Evolutionary conservation across 371 early-diverging fungal species (phyloP), one percentile per base, ranked within the genome.

Genomic region (Coemansia sp.): DNA sequence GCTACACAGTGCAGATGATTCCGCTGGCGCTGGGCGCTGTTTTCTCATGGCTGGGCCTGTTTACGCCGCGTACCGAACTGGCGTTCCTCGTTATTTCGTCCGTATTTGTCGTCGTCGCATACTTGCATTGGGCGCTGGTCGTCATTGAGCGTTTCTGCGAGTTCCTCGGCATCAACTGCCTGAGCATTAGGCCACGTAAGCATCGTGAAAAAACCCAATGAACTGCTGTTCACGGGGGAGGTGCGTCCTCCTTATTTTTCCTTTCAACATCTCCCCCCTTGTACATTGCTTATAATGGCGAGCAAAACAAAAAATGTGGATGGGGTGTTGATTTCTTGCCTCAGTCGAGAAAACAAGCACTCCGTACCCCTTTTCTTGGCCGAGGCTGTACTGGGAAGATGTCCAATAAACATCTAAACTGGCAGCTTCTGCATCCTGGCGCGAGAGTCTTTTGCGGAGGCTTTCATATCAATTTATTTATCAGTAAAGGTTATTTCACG

Each of bases 81-180:
- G 32, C 82, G 60, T 96, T 87, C 75, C 78, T 96, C 40, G 83
- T 84, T 61, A 84, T 72, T 40, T 89, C 88, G 72, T 90, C 91
- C 59, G 63, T 79, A 46, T 86, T 87, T 65, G 87, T 88, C 32
- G 68, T 85, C 17, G 66, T 90, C 17, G 92, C 90, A 24, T 96
- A 96, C 77, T 54, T 86, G 66, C 88, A 91, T 73, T 94, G 94
- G 94, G 91, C 91, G 17, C 65, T 84, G 46, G 73, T 89, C 48
- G 92, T 95, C 65, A 93, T 95, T 71, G 86, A 91, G 66, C 87
- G 89, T 56, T 93, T 95, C 82, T 95, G 95, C 79, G 83, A 83
- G 24, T 87, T 87, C 70, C 83, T 95, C 49, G 88, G 87, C 63
- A 95, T 95, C 82, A 84, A 88, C 60, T 95, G 96, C 71, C 83